Conservation (phyloP, 2,329 filamentous ascomycete species). For the Xylariaceae sp. region DNA sequence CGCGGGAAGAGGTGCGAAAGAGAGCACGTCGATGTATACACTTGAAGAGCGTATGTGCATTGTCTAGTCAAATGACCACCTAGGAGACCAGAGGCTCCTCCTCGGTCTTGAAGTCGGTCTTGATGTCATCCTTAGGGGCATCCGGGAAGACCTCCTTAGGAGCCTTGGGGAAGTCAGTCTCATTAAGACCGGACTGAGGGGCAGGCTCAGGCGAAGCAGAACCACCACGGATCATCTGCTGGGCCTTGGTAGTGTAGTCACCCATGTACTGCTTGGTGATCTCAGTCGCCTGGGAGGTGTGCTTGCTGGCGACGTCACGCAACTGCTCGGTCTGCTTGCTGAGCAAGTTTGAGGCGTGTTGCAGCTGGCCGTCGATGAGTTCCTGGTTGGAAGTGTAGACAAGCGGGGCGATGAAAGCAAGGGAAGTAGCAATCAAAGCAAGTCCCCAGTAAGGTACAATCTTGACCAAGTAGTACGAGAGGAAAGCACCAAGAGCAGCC, state of each 20-base stretch:
- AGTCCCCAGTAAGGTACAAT: constrained; percentile 68
- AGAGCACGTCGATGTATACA: too few species aligned
- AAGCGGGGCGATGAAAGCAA: constrained; percentile 59
- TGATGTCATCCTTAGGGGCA: constrained; percentile 36
- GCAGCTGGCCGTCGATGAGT: constrained; percentile 61
- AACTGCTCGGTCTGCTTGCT: constrained; percentile 62
- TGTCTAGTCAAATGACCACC: constrained; percentile 1
- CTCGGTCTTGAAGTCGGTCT: constrained; percentile 25
- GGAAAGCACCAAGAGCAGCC: constrained; percentile 57
- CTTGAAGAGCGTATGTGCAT: too few species aligned
- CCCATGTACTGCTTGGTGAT: constrained; percentile 65
- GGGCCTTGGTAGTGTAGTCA: constrained; percentile 65
- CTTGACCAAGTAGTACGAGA: constrained; percentile 67
- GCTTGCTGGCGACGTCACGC: constrained; percentile 58
- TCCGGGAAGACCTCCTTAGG: constrained; percentile 29
- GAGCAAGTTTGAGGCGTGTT: constrained; percentile 54
- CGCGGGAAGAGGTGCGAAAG: too few species aligned
- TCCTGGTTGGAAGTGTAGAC: constrained; percentile 66
- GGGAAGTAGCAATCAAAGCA: constrained; percentile 54
- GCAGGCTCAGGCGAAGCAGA: constrained; percentile 40
- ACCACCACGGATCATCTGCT: constrained; percentile 55
- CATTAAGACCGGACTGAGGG: constrained; percentile 30
- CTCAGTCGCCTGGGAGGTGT: constrained; percentile 59
- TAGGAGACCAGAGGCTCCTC: constrained; percentile 33
- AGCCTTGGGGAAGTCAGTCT: constrained; percentile 47